Evolutionary conservation across 2,329 filamentous ascomycete species (phyloP), one percentile per base, ranked within the genome.

Genomic region (Aspergillus sergii): DNA sequence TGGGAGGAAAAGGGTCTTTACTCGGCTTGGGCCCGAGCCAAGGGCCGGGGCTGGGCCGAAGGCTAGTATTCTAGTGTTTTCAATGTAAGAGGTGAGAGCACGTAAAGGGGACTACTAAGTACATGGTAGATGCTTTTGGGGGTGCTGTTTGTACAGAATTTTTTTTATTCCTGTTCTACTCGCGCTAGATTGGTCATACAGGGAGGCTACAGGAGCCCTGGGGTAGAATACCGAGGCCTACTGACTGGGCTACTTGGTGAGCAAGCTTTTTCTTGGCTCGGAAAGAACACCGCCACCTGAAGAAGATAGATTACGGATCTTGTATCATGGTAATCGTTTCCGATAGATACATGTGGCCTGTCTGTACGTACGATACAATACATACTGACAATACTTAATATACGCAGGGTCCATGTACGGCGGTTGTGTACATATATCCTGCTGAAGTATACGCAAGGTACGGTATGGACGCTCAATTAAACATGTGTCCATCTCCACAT

Each of bases 191-290:
- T 43, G 43, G 43, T 58, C 30, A 14, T 4, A 30, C 16, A 21
- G 57, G 36, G 26, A 46, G 26, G 43, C 30, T 51, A 51, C 57
- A 11, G 21, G 32, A 14, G 39, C 39, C 28, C 8, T 19, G 14
- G 12, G 30, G 30, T 7, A 34, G 16, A 48, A 46, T 50, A 45
- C 53, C 59, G 57, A 60, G 57, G 51, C 26, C n/a, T 45, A 46
- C 28, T 39, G 23, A 51, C 30, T 39, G 28, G 59, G 55, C 41
- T 56, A 61, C 54, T 57, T 58, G 28, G 34, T 58, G 59, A 61
- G 62, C 59, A 64, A 64, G 62, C 62, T 64, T 64, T 53, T 63
- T 58, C 62, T 64, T 62, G 59, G 62, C 62, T 60, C 32, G 54
- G 60, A 65, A 56, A 34, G 60, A 61, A 61, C 45, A 39, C 62